Conservation (phyloP, 2,329 filamentous ascomycete species). For the Alternaria alternata region DNA sequence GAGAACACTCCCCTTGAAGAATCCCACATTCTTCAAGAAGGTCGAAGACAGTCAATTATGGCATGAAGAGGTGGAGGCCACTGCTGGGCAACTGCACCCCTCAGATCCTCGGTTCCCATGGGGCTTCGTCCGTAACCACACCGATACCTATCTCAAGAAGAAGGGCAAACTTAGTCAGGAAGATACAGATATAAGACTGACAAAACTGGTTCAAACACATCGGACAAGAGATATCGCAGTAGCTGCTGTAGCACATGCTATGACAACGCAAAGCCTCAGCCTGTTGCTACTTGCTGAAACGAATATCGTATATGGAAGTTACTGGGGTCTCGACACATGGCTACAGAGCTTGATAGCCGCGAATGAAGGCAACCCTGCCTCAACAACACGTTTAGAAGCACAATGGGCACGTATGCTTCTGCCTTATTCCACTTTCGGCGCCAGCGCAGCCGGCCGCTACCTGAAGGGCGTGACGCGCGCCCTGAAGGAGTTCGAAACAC, state of each 20-base stretch:
- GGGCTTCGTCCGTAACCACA: conserved; percentile 29
- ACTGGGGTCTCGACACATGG: conserved; percentile 39
- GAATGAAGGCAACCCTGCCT: conserved; percentile 32
- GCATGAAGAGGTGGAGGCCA: conserved; percentile 36
- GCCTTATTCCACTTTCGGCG: conserved; percentile 34
- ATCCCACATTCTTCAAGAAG: conserved; percentile 31
- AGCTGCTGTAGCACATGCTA: conserved; percentile 41
- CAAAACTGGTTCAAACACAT: conserved; percentile 30
- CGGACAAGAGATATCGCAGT: conserved; percentile 38
- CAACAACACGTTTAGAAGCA: conserved; percentile 39
- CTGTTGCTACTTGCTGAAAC: conserved; percentile 34
- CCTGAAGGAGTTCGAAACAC: conserved; percentile 21
- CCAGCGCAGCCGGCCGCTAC: conserved; percentile 32
- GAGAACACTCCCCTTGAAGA: conserved; percentile 22
- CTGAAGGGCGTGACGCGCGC: conserved; percentile 34
- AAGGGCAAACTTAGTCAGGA: conserved; percentile 39
- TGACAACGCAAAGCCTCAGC: conserved; percentile 35
- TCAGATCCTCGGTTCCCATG: conserved; percentile 38
- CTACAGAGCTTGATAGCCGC: conserved; percentile 42
- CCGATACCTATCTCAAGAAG: conserved; percentile 41
- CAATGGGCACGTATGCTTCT: conserved; percentile 36
- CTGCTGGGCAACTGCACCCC: conserved; percentile 33
- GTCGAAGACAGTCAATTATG: conserved; percentile 41
- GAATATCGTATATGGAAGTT: conserved; percentile 37
- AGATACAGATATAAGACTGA: conserved; percentile 33